A percentile compares a stretch with the other conserved stretches of the same genome.
Conservation (phyloP, 2,329 filamentous ascomycete genomes). For the Didymella lethalis region DNA sequence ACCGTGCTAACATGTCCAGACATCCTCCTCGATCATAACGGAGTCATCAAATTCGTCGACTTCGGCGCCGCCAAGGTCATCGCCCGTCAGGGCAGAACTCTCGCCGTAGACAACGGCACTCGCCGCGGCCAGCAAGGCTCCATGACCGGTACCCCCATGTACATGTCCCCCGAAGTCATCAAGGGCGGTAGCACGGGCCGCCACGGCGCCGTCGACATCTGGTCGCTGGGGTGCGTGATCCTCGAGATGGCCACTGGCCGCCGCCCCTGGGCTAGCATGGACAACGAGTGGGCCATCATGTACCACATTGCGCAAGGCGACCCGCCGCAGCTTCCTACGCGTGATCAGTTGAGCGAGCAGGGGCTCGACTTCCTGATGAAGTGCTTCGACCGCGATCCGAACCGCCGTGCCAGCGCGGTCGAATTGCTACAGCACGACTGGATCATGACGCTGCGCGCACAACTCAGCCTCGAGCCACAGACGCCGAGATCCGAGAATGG, state of each 20-base stretch:
- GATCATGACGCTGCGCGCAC: constrained; percentile 64
- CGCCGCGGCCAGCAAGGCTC: constrained; percentile 71
- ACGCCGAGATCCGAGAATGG: constrained; percentile 51
- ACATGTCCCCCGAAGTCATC: constrained; percentile 99
- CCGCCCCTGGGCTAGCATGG: constrained; percentile 91
- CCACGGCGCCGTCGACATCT: constrained; percentile 89
- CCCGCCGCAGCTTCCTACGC: constrained; percentile 80
- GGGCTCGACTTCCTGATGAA: constrained; percentile 88
- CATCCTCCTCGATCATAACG: constrained; percentile 94
- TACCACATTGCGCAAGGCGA: constrained; percentile 99
- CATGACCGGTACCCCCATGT: constrained; percentile 99
- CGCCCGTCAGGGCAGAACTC: constrained; percentile 87
- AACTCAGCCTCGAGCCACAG: constrained; percentile 57
- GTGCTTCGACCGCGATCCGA: constrained; percentile 87
- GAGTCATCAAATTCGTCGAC: constrained; percentile 98
- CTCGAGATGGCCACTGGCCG: constrained; percentile 97
- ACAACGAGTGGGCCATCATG: constrained; percentile 99
- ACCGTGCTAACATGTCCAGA: constrained; percentile 61
- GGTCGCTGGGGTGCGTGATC: constrained; percentile 96
- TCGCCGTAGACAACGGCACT: constrained; percentile 69
- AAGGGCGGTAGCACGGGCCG: constrained; percentile 77
- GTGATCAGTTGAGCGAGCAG: constrained; percentile 81
- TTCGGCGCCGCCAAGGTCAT: constrained; percentile 98
- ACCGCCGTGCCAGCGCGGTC: constrained; percentile 78
- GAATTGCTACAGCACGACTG: constrained; percentile 95